phyloP scores from a whole-genome alignment of 73 alveolate genomes.

The Paramecium tetraurelia region DNA sequence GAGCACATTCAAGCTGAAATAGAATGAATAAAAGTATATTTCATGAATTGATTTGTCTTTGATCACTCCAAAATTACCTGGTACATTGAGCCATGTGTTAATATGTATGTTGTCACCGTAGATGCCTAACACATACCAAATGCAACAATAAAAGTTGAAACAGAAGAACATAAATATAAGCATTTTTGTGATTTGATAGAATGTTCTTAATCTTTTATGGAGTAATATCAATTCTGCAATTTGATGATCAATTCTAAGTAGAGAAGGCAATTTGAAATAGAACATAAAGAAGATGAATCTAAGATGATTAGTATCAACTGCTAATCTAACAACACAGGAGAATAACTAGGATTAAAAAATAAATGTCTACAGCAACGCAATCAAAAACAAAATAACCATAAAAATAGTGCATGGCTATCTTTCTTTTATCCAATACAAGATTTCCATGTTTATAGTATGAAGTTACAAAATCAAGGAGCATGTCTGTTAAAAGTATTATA shows the following conservation, averaged over 20 bases:
- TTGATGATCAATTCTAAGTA: not conserved
- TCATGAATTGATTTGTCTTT: conserved; percentile 11
- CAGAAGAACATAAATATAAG: conserved; percentile 18
- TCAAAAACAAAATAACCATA: conserved; percentile 41
- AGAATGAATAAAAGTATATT: not conserved
- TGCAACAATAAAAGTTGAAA: not conserved
- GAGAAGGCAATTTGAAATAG: conserved; percentile 12
- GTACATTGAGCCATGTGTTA: not conserved
- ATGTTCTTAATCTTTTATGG: conserved; percentile 30
- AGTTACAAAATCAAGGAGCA: conserved; percentile 27
- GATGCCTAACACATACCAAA: not conserved
- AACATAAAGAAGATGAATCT: not conserved
- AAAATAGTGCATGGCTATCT: conserved; percentile 33
- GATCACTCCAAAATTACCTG: not conserved
- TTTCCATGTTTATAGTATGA: conserved; percentile 48
- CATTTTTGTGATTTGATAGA: not conserved
- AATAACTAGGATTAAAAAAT: not conserved
- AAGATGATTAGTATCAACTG: not conserved
- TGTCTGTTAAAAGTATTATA: not conserved
- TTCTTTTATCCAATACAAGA: not conserved
- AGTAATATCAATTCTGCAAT: conserved; percentile 14
- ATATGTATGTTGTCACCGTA: not conserved
- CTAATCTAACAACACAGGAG: not conserved
- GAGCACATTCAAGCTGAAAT: not conserved
- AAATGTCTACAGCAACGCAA: not conserved